Evolutionary conservation across 768 basidiomycete species (phyloP).

Genomic region (Amanita thiersii): DNA sequence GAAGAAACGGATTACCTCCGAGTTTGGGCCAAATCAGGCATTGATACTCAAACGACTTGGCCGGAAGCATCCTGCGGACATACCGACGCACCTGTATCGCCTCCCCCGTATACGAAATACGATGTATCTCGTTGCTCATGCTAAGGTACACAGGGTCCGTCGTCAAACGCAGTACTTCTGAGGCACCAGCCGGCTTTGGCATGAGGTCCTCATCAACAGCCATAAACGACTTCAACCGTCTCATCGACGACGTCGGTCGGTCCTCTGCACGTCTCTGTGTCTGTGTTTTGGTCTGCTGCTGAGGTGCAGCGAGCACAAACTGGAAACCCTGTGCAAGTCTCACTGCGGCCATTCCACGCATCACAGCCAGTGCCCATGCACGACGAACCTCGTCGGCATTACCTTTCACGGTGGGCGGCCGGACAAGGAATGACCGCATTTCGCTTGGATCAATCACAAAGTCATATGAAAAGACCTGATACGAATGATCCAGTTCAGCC

Average conservation of each 20-base stretch:
- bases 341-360: constrained; percentile 92
- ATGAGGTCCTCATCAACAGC: constrained; percentile 39
- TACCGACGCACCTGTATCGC: constrained; percentile 84
- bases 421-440: constrained; percentile 82
- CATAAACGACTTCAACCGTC: constrained; percentile 52
- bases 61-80: constrained; percentile 62
- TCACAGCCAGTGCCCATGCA: constrained; percentile 71
- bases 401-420: constrained; percentile 43
- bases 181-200: constrained; percentile 54
- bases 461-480: constrained; percentile 81
- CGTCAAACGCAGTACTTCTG: constrained; percentile 53
- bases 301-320: constrained; percentile 58
- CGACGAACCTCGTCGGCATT: constrained; percentile 50
- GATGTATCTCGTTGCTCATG: constrained; percentile 93
- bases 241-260: constrained; percentile 25
- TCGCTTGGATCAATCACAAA: constrained; percentile 80
- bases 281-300: constrained; percentile 18
- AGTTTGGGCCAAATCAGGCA: constrained; percentile 93
- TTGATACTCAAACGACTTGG: constrained; percentile 65
- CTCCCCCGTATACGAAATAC: constrained; percentile 87
- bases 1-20: constrained; percentile 32
- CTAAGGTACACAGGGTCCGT: constrained; percentile 80
- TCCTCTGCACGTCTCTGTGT: constrained; percentile 31
- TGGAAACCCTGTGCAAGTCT: constrained; percentile 93
- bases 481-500: constrained; percentile 67